A percentile compares a stretch with the other conserved stretches of the same genome.
Conservation (phyloP, 495 filamentous ascomycete genomes). For the Tuber indicum region DNA sequence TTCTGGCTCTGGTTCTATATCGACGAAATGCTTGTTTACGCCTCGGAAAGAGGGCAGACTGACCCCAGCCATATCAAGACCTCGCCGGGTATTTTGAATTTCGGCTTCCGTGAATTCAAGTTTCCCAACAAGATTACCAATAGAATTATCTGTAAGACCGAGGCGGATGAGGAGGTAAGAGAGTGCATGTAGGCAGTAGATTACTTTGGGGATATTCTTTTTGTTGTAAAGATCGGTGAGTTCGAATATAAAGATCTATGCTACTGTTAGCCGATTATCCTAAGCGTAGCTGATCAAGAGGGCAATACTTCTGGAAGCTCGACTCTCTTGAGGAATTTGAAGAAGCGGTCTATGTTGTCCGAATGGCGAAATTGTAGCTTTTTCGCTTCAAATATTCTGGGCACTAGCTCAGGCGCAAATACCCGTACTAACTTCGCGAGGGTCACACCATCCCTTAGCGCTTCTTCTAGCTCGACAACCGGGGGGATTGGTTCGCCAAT, state of each 20-base stretch:
- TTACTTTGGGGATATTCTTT: conserved; percentile 98
- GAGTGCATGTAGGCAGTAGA: conserved; percentile 95
- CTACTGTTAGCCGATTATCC: conserved; percentile 16
- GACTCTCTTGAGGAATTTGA: conserved; percentile 85
- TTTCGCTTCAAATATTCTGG: conserved; percentile 75
- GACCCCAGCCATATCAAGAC: conserved; percentile 85
- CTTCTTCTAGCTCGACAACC: conserved; percentile 94
- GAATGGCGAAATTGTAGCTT: conserved; percentile 92
- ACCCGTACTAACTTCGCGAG: conserved; percentile 94
- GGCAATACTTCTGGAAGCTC: conserved; percentile 67
- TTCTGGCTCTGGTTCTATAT: conserved; percentile 59
- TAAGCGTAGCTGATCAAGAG: not conserved
- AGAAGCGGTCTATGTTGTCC: conserved; percentile 93
- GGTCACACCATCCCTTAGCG: conserved; percentile 84
- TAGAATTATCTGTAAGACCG: conserved; percentile 87
- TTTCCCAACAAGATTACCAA: conserved; percentile 97
- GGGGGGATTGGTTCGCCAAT: conserved; percentile 84
- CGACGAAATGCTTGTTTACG: conserved; percentile 91
- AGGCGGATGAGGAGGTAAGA: conserved; percentile 94
- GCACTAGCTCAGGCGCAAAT: conserved; percentile 64
- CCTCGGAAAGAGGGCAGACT: conserved; percentile 97
- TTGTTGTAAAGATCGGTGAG: conserved; percentile 98
- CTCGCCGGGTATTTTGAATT: conserved; percentile 92
- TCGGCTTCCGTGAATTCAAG: conserved; percentile 97
- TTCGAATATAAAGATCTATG: conserved; percentile 83